phyloP scores from a whole-genome alignment of 2,329 filamentous ascomycete species.

The Fusarium protoensiforme region DNA sequence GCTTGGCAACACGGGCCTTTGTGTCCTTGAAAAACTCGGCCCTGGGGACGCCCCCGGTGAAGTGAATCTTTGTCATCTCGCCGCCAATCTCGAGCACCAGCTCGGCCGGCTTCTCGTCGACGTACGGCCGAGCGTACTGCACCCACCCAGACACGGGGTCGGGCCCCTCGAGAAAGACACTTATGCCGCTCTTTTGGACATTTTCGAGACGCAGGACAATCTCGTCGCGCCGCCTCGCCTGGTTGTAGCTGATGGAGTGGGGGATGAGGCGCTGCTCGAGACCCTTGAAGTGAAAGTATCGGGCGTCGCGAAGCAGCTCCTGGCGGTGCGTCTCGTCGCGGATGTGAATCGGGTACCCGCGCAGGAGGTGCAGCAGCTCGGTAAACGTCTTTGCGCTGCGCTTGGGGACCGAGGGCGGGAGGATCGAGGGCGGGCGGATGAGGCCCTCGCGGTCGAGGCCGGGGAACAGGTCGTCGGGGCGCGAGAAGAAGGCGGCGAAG shows the following conservation, averaged over 20 bases:
- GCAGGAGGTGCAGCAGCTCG: slow-evolving; percentile 82
- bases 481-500: slow-evolving; percentile 88
- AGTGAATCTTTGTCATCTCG: slow-evolving; percentile 70
- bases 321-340: slow-evolving; percentile 80
- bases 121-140: slow-evolving; percentile 84
- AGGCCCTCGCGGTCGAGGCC: slow-evolving; percentile 83
- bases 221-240: slow-evolving; percentile 74
- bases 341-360: slow-evolving; percentile 85
- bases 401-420: slow-evolving; percentile 83
- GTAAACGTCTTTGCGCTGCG: slow-evolving; percentile 86
- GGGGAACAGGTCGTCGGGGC: slow-evolving; percentile 83
- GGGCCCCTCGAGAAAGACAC: slow-evolving; percentile 61
- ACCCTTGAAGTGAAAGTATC: slow-evolving; percentile 93
- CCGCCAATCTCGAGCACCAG: slow-evolving; percentile 83
- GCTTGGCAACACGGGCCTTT: slow-evolving; percentile 74
- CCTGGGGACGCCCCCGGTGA: slow-evolving; percentile 53
- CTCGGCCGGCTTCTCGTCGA: slow-evolving; percentile 79
- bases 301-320: slow-evolving; percentile 83
- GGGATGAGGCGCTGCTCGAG: slow-evolving; percentile 88
- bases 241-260: slow-evolving; percentile 80
- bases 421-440: slow-evolving; percentile 86
- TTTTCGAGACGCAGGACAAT: slow-evolving; percentile 86
- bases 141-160: slow-evolving; percentile 64
- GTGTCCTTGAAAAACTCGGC: slow-evolving; percentile 80
- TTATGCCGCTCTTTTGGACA: slow-evolving; percentile 87